A percentile compares a stretch with the other conserved stretches of the same genome.
Evolutionary conservation across 2,329 filamentous ascomycete genomes (phyloP).

Genomic region (Cladosporium sp.): DNA sequence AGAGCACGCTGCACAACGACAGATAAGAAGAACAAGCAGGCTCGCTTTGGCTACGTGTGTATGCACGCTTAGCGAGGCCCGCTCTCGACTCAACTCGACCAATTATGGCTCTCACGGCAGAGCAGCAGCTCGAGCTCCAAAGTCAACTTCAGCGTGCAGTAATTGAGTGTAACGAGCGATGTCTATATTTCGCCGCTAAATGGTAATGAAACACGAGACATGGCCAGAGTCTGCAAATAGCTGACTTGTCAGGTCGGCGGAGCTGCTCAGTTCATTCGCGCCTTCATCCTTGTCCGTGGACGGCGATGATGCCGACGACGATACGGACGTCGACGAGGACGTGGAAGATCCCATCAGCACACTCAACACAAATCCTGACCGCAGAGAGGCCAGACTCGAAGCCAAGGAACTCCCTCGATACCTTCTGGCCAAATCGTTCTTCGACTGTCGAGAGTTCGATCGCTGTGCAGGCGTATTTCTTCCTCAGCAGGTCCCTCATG

Average conservation of each 20-base stretch:
- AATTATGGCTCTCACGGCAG: conserved; percentile 34
- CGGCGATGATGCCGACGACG: conserved; percentile 43
- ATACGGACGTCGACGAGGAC: conserved; percentile 43
- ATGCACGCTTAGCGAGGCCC: no score
- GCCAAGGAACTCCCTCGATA: conserved; percentile 76
- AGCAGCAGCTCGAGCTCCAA: conserved; percentile 58
- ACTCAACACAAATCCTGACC: conserved; percentile 57
- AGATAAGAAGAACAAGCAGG: no score
- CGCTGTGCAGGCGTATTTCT: conserved; percentile 81
- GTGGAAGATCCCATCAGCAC: conserved; percentile 28
- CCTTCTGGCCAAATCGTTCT: conserved; percentile 86
- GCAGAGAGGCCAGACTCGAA: conserved; percentile 71
- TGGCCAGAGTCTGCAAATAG: not conserved
- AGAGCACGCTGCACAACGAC: no score
- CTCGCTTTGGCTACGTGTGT: no score
- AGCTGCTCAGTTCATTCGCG: conserved; percentile 81
- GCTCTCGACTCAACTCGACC: no score
- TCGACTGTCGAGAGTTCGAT: conserved; percentile 93
- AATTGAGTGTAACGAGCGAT: conserved; percentile 87
- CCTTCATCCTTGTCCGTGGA: conserved; percentile 37
- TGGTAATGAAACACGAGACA: conserved; percentile 55
- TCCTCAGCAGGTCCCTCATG: conserved; percentile 58
- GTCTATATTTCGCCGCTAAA: conserved; percentile 93
- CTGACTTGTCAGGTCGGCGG: conserved; percentile 64
- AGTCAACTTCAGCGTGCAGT: conserved; percentile 78